Base-by-base conservation (phyloP, 495 filamentous ascomycete genomes). In the Coniosporium apollinis region DNA sequence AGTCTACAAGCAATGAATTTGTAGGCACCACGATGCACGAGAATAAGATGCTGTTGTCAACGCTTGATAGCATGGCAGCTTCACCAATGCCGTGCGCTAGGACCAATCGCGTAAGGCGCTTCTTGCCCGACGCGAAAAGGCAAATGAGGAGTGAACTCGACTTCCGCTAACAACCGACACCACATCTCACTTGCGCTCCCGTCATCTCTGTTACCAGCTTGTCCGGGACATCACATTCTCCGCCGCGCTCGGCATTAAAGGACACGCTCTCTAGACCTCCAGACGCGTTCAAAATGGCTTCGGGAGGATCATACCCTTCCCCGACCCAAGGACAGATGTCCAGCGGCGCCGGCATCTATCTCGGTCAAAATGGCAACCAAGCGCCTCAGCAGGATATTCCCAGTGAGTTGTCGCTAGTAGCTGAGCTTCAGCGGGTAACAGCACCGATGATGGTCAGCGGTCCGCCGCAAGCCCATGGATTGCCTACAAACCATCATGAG, bases 241-340 rank as follows among this genome's bases (percentile, higher is more conserved):
- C 24, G 7, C 24, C 8, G 24, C 7, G 13, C 7, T 13, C 24
- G 7, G 13, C 24, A 7, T 13, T 8, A 13, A 26, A 8, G 7
- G 24, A 26, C 24, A 13, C 24, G 24, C n/a, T 26, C 24, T 26
- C 24, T 26, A 26, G 7, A 13, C 8, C 24, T 7, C 7, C 24
- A 26, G 10, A 32, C n/a, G n/a, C n/a, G n/a, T n/a, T n/a, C n/a
- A n/a, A n/a, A n/a, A 49, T 49, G 47, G 39, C 47, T 24, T 39
- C 47, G 5, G 33, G 8, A 17, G 13, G 25, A 19, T 36, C 38
- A 1, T 51, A 51, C 30, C 36, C 34, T 22, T 41, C 46, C 19
- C 39, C 47, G 2, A 36, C 37, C 26, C 28, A 25, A 19, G 41
- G 44, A 25, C 33, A 45, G 33, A 31, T 43, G 5, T 31, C 24